Conservation (phyloP, 225 moss, liverwort and hornwort species). For the Pseudoscleropodium purum region DNA sequence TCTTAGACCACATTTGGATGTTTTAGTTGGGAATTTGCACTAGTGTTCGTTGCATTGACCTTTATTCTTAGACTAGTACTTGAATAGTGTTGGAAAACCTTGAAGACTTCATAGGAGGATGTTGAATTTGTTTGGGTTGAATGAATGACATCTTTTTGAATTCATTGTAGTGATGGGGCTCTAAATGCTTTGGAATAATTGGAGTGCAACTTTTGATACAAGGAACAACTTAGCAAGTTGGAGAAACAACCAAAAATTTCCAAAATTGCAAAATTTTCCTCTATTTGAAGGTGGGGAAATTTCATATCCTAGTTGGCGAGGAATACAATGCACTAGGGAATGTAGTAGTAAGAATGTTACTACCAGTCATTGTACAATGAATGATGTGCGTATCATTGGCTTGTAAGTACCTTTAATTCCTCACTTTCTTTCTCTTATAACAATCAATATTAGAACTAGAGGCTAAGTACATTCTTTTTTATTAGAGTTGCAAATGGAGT, state of each 20-base stretch:
- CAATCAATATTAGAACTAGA: too few species aligned
- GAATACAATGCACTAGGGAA: not conserved
- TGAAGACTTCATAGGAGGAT: accelerated
- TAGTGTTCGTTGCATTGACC: not conserved
- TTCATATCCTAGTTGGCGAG: not conserved
- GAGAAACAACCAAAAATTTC: not conserved
- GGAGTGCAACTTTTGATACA: not conserved
- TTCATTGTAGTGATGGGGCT: accelerated
- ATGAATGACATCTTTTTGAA: not conserved
- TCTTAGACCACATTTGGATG: not conserved
- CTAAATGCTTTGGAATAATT: accelerated
- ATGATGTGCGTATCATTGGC: not conserved
- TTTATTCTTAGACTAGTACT: not conserved
- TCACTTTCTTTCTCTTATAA: not conserved
- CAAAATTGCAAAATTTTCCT: not conserved
- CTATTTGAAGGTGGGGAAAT: accelerated
- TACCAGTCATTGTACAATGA: accelerated
- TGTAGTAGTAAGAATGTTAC: too few species aligned
- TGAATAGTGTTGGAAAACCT: not conserved
- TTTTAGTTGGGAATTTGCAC: not conserved
- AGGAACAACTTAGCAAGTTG: not conserved
- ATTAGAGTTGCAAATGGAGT: not conserved
- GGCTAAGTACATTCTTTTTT: accelerated
- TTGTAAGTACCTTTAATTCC: not conserved
- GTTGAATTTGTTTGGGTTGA: accelerated